Base-by-base conservation (phyloP, 1,139 yeast species). In the Pneumocystis canis region DNA sequence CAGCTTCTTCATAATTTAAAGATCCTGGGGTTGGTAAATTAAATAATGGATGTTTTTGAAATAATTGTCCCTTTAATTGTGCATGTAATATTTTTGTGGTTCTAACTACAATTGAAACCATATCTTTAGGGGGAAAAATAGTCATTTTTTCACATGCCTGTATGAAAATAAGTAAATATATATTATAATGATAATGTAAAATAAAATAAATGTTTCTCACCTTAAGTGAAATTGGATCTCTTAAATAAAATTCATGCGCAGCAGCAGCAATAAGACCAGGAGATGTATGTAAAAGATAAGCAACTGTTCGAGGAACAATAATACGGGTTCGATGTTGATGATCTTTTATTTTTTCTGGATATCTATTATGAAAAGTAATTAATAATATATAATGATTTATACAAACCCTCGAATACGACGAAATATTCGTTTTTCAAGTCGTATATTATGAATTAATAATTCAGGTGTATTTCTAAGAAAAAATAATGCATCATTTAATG, bases 51-150 rank as follows among this genome's bases (percentile, higher is more conserved):
- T 68, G 68, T 20, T 66, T 66, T 1, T 64, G 58, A 20, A 64
- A 61, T 20, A 65, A 60, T 41, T 64, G 64, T 11, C 69, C 67
- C 11, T 62, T 61, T 59, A 69, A 32, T 57, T 68, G 70, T 33
- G 73, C 72, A 58, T 70, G 71, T 25, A 67, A 61, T 4, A 68
- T 61, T 31, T 69, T 63, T 1, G 73, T 68, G 35, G 71, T 65
- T 31, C 63, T 63, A 28, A 71, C 67, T 2, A 68, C 60, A 47
- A 68, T 64, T n/a, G 65, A 64, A 5, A 72, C 73, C 18, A 62
- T 62, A 60, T 69, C 72, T 0, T 63, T 62, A 3, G 67, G 67
- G 14, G 65, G 64, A 39, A 65, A 65, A 11, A 33, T 58, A 4
- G 47, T 18, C 68, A 66, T 63, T 18, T 35, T 56, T 20, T 59